Percentiles rank a stretch among this genome's conserved stretches.
Conservation (phyloP, 2,329 filamentous ascomycete species). For the Diaporthe capsici region DNA sequence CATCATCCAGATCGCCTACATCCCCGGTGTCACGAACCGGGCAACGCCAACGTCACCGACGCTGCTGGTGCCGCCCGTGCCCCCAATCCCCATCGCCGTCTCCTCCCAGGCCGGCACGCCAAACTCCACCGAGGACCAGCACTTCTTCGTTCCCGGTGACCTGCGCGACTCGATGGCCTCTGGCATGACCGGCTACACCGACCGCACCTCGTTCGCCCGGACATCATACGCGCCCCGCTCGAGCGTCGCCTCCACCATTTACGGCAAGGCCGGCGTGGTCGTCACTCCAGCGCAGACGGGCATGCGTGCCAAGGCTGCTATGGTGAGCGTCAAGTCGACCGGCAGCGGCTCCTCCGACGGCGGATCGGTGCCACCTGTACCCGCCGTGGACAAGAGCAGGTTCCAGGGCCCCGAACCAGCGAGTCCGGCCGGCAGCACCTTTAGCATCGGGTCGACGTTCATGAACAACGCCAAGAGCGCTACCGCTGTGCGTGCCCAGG, state of each 20-base stretch:
- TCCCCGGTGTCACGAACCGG: slow-evolving; percentile 95
- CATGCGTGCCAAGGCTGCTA: slow-evolving; percentile 88
- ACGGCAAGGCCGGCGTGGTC: slow-evolving; percentile 90
- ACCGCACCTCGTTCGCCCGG: slow-evolving; percentile 73
- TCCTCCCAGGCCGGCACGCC: slow-evolving; percentile 71
- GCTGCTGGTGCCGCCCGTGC: slow-evolving; percentile 89
- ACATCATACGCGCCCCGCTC: slow-evolving; percentile 73
- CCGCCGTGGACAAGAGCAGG: slow-evolving; percentile 76
- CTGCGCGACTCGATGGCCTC: slow-evolving; percentile 94
- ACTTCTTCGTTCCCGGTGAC: slow-evolving; percentile 94
- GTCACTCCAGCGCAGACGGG: slow-evolving; percentile 87
- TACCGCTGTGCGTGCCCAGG: slow-evolving; percentile 68
- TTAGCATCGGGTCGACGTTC: slow-evolving; percentile 78
- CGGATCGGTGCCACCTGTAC: slow-evolving; percentile 76
- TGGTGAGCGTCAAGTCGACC: slow-evolving; percentile 89
- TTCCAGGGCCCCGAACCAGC: slow-evolving; percentile 65
- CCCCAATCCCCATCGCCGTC: slow-evolving; percentile 83
- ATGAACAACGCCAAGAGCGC: slow-evolving; percentile 74
- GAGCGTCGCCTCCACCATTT: slow-evolving; percentile 93
- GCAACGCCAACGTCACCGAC: slow-evolving; percentile 87
- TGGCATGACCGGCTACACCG: slow-evolving; percentile 75
- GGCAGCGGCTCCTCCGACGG: slow-evolving; percentile 68
- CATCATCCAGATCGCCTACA: slow-evolving; percentile 99
- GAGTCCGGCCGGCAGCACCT: slow-evolving; percentile 68
- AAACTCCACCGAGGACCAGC: slow-evolving; percentile 78